Evolutionary conservation across 257 asterid genomes (phyloP).

Genomic region (Nicotiana otophora): DNA sequence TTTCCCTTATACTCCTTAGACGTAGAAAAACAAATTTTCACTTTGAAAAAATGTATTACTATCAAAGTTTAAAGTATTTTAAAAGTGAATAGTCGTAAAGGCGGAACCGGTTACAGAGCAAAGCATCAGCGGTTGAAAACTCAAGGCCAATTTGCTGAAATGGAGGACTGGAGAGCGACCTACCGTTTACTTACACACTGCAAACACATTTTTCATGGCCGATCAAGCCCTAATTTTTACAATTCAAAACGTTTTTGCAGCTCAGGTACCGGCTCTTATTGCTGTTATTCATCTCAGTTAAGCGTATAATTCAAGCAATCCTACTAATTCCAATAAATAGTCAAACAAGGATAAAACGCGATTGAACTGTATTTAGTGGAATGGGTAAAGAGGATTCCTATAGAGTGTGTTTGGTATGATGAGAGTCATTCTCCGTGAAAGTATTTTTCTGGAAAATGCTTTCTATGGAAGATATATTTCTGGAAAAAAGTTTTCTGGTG

Average conservation of each 20-base stretch:
- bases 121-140: background rate
- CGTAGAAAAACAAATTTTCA: no score
- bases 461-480: no score
- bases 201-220: slow-evolving; percentile 25
- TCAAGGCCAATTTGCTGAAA: background rate
- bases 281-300: background rate
- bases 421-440: background rate
- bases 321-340: background rate
- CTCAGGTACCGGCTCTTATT: slow-evolving; percentile 33
- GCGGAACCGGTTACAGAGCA: background rate
- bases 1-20: no score
- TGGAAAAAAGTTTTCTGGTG: background rate
- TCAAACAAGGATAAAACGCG: background rate
- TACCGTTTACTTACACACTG: slow-evolving; percentile 39
- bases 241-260: slow-evolving; percentile 20
- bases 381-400: background rate
- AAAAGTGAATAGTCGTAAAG: no score
- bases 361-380: background rate
- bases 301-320: background rate
- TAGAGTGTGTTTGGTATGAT: background rate
- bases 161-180: slow-evolving; percentile 49
- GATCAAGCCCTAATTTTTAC: slow-evolving; percentile 12
- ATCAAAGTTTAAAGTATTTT: no score
- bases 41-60: no score
- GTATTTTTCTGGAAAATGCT: background rate